Evolutionary conservation across 2,329 filamentous ascomycete genomes (phyloP).

Genomic region (Stachybotrys elegans): DNA sequence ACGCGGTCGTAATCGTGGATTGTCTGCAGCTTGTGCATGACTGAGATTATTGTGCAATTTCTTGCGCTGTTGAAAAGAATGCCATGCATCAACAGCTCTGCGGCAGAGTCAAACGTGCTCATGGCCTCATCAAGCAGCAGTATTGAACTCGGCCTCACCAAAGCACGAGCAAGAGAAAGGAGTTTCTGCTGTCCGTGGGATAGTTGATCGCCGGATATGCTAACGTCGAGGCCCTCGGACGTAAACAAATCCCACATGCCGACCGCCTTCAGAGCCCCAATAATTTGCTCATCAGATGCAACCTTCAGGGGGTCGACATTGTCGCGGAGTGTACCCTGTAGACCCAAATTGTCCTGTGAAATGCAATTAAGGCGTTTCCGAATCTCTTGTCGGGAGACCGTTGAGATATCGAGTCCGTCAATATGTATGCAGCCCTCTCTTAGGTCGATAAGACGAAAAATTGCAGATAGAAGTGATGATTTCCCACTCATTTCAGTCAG

Average conservation of each 20-base stretch:
- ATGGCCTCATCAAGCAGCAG: slow-evolving; percentile 35
- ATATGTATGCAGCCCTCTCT: slow-evolving; percentile 35
- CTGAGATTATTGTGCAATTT: slow-evolving; percentile 45
- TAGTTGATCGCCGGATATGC: slow-evolving; percentile 23
- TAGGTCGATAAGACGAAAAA: slow-evolving; percentile 43
- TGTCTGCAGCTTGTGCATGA: slow-evolving; percentile 38
- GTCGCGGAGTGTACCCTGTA: slow-evolving; percentile 40
- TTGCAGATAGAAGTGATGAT: slow-evolving; percentile 31
- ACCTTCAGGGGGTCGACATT: slow-evolving; percentile 41
- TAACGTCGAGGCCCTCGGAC: slow-evolving; percentile 29
- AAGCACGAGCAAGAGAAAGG: slow-evolving; percentile 31
- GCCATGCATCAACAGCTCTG: slow-evolving; percentile 26
- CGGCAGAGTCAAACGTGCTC: slow-evolving; percentile 27
- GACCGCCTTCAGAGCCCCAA: slow-evolving; percentile 37
- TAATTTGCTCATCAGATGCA: slow-evolving; percentile 34
- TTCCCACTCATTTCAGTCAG: slow-evolving; percentile 22
- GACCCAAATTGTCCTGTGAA: slow-evolving; percentile 46
- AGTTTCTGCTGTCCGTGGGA: slow-evolving; percentile 42
- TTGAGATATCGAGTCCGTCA: slow-evolving; percentile 34
- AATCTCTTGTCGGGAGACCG: slow-evolving; percentile 15
- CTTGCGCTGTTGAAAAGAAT: slow-evolving; percentile 25
- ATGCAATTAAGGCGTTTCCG: slow-evolving; percentile 33
- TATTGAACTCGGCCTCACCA: slow-evolving; percentile 27
- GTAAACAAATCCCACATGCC: slow-evolving; percentile 36
- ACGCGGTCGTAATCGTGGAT: slow-evolving; percentile 49